phyloP scores from a whole-genome alignment of 2,329 filamentous ascomycete genomes.

The Botrytis pseudocinerea region DNA sequence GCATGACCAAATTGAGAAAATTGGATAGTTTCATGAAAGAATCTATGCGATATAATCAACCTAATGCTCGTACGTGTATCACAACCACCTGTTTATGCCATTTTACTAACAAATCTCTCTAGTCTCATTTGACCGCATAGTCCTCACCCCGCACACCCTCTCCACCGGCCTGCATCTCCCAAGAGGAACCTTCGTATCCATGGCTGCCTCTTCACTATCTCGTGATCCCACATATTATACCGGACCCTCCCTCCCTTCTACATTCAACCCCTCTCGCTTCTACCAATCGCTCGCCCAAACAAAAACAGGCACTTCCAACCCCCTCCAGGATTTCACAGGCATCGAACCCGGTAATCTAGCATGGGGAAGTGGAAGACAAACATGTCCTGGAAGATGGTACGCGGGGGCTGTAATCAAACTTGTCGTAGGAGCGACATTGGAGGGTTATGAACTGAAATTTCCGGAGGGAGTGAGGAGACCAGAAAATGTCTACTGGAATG shows the following conservation, averaged over 20 bases:
- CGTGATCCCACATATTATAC: constrained; percentile 7
- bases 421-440: constrained; percentile 34
- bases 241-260: neutral
- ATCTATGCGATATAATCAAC: constrained; percentile 16
- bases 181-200: constrained; percentile 34
- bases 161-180: constrained; percentile 41
- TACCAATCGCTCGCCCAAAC: constrained; percentile 23
- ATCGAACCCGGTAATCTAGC: constrained; percentile 26
- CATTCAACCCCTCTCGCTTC: constrained; percentile 36
- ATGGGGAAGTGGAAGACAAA: constrained; percentile 16
- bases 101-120: neutral
- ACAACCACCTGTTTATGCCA: too few species aligned
- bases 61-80: neutral
- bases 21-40: constrained; percentile 22
- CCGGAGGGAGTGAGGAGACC: neutral
- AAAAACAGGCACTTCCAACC: neutral
- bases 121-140: constrained; percentile 21
- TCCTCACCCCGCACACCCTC: constrained; percentile 34
- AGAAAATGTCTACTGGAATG: neutral
- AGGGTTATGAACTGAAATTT: constrained; percentile 38
- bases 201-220: constrained; percentile 22
- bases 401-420: constrained; percentile 7
- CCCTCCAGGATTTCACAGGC: neutral
- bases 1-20: neutral
- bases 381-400: constrained; percentile 20